Percentiles rank a stretch among this genome's conserved stretches.
phyloP scores from a whole-genome alignment of 1,284 basidiomycete species.

The Erythrobasidium hasegawianum region DNA sequence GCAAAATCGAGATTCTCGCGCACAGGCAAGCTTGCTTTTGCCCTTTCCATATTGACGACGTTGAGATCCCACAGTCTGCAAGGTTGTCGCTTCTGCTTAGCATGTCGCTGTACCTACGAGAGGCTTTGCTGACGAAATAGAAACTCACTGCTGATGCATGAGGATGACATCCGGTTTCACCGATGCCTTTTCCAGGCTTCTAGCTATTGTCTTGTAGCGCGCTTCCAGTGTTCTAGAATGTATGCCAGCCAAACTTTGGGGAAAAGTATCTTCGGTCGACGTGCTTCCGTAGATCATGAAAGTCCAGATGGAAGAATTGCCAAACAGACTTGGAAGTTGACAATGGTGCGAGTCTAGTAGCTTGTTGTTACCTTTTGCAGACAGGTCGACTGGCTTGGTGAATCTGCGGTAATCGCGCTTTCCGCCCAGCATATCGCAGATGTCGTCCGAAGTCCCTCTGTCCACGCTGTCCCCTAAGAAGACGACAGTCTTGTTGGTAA shows the following conservation, averaged over 20 bases:
- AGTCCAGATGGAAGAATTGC: conserved; percentile 10
- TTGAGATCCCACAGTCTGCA: conserved; percentile 26
- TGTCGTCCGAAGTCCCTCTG: conserved; percentile 13
- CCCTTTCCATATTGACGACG: conserved; percentile 21
- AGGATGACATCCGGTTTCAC: conserved; percentile 16
- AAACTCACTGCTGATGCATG: conserved; percentile 18
- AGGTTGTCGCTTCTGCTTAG: no score
- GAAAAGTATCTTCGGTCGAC: conserved; percentile 27
- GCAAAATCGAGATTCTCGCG: conserved; percentile 10
- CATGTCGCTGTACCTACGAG: no score
- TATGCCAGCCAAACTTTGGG: neutral
- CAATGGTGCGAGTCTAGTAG: conserved; percentile 19
- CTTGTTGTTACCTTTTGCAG: conserved; percentile 1
- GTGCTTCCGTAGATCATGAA: conserved; percentile 26
- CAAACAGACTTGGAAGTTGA: conserved; percentile 3
- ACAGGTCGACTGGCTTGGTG: conserved; percentile 10
- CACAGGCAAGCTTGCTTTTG: conserved; percentile 11
- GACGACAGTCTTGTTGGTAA: conserved; percentile 31
- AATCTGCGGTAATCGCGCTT: neutral
- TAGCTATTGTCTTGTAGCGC: conserved; percentile 10
- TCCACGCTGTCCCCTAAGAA: conserved; percentile 30
- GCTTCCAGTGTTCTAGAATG: conserved; percentile 4
- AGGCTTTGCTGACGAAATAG: no score
- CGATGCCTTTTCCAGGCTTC: neutral
- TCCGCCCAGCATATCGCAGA: conserved; percentile 13